phyloP scores from a whole-genome alignment of 1,284 basidiomycete genomes.

The Xerocomus amazonicus region DNA sequence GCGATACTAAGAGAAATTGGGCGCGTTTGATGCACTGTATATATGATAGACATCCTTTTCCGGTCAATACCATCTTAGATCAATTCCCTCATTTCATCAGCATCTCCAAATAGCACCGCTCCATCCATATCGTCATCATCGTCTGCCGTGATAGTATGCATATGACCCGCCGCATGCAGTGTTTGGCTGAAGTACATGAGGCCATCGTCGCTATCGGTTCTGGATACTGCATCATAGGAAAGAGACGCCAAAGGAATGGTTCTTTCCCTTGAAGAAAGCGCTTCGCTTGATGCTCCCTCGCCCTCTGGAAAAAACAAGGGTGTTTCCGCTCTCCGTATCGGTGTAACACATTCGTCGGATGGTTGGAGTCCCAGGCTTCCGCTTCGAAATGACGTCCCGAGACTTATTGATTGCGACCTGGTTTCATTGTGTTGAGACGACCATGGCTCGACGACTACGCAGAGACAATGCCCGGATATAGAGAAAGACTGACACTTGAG shows the following conservation, averaged over 20 bases:
- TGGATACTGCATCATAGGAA: conserved; percentile 37
- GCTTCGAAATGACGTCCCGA: conserved; percentile 25
- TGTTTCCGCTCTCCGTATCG: conserved; percentile 39
- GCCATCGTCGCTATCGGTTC: conserved; percentile 39
- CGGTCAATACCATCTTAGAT: conserved; percentile 29
- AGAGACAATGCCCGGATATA: conserved; percentile 66
- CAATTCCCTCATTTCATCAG: conserved; percentile 65
- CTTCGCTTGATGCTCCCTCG: conserved; percentile 39
- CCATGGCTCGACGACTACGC: conserved; percentile 76
- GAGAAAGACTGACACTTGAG: conserved; percentile 65
- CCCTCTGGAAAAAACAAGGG: conserved; percentile 70
- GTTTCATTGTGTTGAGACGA: conserved; percentile 46
- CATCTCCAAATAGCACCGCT: conserved; percentile 72
- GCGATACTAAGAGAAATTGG: conserved; percentile 78
- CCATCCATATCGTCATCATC: conserved; percentile 74
- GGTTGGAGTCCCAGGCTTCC: conserved; percentile 36
- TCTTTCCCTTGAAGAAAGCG: conserved; percentile 30
- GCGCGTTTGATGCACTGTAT: conserved; percentile 43
- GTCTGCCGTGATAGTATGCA: conserved; percentile 53
- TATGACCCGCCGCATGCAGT: conserved; percentile 55
- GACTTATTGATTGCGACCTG: conserved; percentile 36
- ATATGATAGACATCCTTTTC: background rate
- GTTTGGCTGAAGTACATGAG: conserved; percentile 74
- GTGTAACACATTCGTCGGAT: conserved; percentile 14
- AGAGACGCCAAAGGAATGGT: conserved; percentile 41